A percentile compares a stretch with the other conserved stretches of the same genome.
Evolutionary conservation across 768 basidiomycete genomes (phyloP).

Genomic region (Amanita inopinata): DNA sequence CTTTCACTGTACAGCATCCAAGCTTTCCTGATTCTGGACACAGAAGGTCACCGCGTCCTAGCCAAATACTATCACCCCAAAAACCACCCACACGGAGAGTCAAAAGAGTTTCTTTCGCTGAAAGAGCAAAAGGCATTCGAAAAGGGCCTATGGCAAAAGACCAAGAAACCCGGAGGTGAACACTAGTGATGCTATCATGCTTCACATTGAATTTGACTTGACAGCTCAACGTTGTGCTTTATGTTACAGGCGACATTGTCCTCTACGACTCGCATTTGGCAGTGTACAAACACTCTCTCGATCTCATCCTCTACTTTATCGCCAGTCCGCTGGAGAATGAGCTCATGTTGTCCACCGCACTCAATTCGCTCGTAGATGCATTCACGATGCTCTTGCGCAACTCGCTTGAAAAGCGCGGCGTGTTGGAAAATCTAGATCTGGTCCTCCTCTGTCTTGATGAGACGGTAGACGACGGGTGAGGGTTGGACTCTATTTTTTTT

Average conservation of each 20-base stretch:
- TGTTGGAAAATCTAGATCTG: constrained; percentile 90
- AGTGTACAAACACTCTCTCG: constrained; percentile 89
- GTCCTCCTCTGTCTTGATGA: constrained; percentile 92
- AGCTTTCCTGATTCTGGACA: constrained; percentile 86
- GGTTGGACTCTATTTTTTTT: constrained; percentile 11
- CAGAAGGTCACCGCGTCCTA: constrained; percentile 90
- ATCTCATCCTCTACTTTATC: constrained; percentile 91
- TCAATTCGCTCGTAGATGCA: constrained; percentile 80
- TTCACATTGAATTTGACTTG: too few relatives aligned
- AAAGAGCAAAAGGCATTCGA: constrained; percentile 96
- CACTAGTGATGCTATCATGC: constrained; percentile 17
- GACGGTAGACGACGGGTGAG: constrained; percentile 95
- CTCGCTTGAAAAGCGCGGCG: constrained; percentile 88
- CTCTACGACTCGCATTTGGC: constrained; percentile 85
- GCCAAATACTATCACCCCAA: constrained; percentile 92
- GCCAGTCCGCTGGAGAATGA: constrained; percentile 88
- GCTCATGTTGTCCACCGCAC: constrained; percentile 84
- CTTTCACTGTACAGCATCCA: constrained; percentile 82
- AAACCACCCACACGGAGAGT: constrained; percentile 49
- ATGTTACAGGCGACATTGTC: constrained; percentile 76
- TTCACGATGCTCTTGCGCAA: constrained; percentile 79
- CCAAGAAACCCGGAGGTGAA: constrained; percentile 89
- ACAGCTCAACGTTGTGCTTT: background rate
- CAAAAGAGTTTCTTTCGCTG: constrained; percentile 52
- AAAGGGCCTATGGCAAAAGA: constrained; percentile 92